These are phyloP conservation scores for Botryosphaeria agaves DNA, from an alignment of 2,329 filamentous ascomycete genomes.

Conservation along the genomic window DNA sequence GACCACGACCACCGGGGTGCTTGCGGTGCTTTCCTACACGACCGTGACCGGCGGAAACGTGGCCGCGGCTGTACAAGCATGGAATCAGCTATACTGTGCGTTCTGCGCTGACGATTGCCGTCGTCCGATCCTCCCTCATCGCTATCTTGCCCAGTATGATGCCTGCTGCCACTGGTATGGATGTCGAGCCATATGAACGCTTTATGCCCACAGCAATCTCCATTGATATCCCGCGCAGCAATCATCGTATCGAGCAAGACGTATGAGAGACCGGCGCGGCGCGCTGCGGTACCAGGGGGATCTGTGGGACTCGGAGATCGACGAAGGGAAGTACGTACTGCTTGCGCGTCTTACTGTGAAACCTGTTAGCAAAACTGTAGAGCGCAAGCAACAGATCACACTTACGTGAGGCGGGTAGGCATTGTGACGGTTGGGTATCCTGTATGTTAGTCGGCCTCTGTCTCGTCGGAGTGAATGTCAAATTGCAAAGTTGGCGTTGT, in stretches of 20 bases:
- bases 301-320: constrained; percentile 3
- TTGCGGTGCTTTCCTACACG: constrained; percentile 99
- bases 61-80: constrained; percentile 54
- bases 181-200: no score
- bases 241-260: no score
- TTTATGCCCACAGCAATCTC: no score
- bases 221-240: no score
- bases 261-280: constrained; percentile 1
- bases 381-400: no score
- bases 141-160: no score
- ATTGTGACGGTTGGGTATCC: constrained; percentile 35
- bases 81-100: constrained; percentile 12
- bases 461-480: no score
- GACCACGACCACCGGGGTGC: constrained; percentile 60
- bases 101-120: background rate
- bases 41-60: constrained; percentile 96
- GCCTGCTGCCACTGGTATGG: no score
- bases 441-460: no score
- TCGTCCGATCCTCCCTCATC: no score
- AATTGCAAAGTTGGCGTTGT: no score
- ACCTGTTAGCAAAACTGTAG: no score
- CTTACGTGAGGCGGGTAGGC: constrained; percentile 64
- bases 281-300: background rate
- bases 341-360: constrained; percentile 62
- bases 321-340: constrained; percentile 37